A percentile compares a stretch with the other conserved stretches of the same genome.
These are phyloP conservation scores for Apiospora rasikravindrae DNA, from an alignment of 2,329 filamentous ascomycete species.

Conservation along the genomic window DNA sequence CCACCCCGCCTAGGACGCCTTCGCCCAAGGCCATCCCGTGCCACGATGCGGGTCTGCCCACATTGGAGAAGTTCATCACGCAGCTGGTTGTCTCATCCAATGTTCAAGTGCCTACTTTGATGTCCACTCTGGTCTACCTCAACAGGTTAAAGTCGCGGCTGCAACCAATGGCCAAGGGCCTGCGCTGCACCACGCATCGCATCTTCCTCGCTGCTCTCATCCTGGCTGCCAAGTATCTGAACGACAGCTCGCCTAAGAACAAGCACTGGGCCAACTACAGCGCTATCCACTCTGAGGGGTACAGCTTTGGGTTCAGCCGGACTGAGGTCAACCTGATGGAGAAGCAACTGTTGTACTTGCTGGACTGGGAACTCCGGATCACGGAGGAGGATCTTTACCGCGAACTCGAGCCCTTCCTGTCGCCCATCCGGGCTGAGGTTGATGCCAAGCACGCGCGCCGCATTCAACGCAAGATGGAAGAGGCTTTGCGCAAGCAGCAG, in stretches of 20 bases:
- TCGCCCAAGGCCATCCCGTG: constrained; percentile 50
- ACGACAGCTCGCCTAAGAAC: constrained; percentile 99
- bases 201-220: constrained; percentile 94
- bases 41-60: constrained; percentile 68
- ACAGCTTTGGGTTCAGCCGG: constrained; percentile 86
- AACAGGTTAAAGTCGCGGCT: constrained; percentile 81
- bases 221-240: constrained; percentile 92
- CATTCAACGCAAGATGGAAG: constrained; percentile 48
- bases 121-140: constrained; percentile 96
- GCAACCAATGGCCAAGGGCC: constrained; percentile 92
- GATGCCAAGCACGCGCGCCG: constrained; percentile 56
- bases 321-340: constrained; percentile 99
- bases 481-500: constrained; percentile 49
- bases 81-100: constrained; percentile 91
- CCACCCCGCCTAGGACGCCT: constrained; percentile 57
- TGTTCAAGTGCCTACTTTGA: constrained; percentile 95
- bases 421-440: constrained; percentile 74
- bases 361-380: constrained; percentile 94
- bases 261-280: constrained; percentile 99
- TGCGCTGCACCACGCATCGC: constrained; percentile 94
- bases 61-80: constrained; percentile 88
- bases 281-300: constrained; percentile 67
- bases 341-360: constrained; percentile 92
- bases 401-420: constrained; percentile 87
- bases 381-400: constrained; percentile 83